These are phyloP conservation scores for Phaeosphaeria sp. DNA, from an alignment of 2,329 filamentous ascomycete genomes.

Conservation along the genomic window DNA sequence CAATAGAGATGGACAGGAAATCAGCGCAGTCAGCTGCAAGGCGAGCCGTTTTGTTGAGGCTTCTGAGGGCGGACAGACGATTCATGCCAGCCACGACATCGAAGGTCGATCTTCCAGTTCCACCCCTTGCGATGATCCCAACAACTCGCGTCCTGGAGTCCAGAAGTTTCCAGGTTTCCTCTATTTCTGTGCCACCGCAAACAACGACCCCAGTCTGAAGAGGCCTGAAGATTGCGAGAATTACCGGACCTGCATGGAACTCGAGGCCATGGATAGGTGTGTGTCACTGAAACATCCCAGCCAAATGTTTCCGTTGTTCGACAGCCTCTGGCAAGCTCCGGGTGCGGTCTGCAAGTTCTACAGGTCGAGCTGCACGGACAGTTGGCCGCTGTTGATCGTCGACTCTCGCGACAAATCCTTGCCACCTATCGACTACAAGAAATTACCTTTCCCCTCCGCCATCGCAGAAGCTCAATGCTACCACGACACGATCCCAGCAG, in stretches of 20 bases:
- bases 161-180: not conserved
- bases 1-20: not conserved
- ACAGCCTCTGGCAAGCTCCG: slow-evolving; percentile 3
- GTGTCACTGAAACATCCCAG: not conserved
- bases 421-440: not conserved
- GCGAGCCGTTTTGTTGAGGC: not conserved
- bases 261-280: not conserved
- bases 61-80: not conserved
- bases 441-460: not conserved
- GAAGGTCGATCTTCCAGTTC: not conserved
- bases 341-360: slow-evolving; percentile 12
- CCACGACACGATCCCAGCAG: not conserved
- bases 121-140: not conserved
- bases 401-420: not conserved
- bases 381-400: not conserved
- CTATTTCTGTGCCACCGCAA: not conserved
- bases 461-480: not conserved
- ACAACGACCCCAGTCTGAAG: not conserved
- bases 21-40: not conserved
- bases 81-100: not conserved
- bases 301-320: not conserved
- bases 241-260: not conserved
- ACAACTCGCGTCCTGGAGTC: not conserved
- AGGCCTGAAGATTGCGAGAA: not conserved
- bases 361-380: not conserved